phyloP scores from a whole-genome alignment of 139 green algal species.

The Ettlia oleoabundans region DNA sequence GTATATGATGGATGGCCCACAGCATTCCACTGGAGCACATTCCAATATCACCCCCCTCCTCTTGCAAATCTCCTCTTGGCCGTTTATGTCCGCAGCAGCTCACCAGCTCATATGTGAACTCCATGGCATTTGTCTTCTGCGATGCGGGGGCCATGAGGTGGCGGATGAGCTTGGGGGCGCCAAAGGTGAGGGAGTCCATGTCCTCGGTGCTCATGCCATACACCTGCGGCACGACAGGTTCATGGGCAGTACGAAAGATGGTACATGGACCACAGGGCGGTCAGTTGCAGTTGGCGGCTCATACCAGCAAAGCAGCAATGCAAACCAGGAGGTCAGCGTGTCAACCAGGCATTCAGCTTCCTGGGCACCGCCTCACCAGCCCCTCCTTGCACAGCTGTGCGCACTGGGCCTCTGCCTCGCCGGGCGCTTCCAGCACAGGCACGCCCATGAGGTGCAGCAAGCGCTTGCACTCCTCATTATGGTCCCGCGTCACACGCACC shows the following conservation, averaged over 20 bases:
- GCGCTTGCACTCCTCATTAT: conserved; percentile 96
- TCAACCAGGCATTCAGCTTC: neutral
- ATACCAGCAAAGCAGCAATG: neutral
- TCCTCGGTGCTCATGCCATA: conserved; percentile 95
- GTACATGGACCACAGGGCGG: no score
- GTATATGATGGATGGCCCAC: no score
- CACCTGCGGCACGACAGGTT: conserved; percentile 52
- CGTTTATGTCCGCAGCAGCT: neutral
- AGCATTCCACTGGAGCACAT: no score
- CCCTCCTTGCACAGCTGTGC: conserved; percentile 80
- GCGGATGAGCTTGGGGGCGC: conserved; percentile 80
- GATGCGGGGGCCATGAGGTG: conserved; percentile 90
- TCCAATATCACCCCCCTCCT: no score
- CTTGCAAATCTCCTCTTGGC: no score
- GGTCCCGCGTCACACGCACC: conserved; percentile 86
- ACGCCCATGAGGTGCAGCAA: conserved; percentile 96
- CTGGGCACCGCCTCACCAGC: conserved; percentile 46
- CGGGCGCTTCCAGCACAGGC: conserved; percentile 86
- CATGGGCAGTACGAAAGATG: no score
- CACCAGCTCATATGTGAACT: conserved; percentile 85
- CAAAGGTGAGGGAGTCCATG: conserved; percentile 98
- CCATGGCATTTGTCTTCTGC: conserved; percentile 77
- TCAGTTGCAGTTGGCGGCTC: no score
- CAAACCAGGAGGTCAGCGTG: neutral
- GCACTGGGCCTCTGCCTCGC: conserved; percentile 96